Evolutionary conservation across 192 early-diverging fungal genomes (phyloP).

Genomic region (Podila horticola): DNA sequence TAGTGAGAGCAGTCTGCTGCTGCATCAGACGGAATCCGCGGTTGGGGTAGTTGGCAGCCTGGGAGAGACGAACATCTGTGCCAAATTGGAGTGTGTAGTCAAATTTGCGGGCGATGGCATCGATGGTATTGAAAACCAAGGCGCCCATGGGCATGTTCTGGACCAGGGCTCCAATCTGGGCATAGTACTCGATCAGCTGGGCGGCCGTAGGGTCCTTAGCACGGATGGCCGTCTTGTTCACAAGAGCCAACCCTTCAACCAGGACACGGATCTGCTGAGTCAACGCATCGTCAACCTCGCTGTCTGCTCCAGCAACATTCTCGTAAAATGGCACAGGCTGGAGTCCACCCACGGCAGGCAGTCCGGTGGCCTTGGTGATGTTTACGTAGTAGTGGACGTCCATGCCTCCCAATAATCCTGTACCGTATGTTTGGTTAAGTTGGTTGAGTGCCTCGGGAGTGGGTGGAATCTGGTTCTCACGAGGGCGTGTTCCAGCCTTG

Average conservation of each 20-base stretch:
- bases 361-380: constrained; percentile 7
- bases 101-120: constrained; percentile 56
- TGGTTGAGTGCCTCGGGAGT: constrained; percentile 16
- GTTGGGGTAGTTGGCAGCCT: constrained; percentile 61
- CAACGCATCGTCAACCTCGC: constrained; percentile 58
- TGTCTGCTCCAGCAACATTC: constrained; percentile 8
- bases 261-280: constrained; percentile 42
- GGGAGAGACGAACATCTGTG: constrained; percentile 53
- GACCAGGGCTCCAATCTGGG: constrained; percentile 52
- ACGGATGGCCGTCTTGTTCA: constrained; percentile 59
- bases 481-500: constrained; percentile 50
- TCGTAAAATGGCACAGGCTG: constrained; percentile 60
- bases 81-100: constrained; percentile 66
- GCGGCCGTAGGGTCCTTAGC: constrained; percentile 24
- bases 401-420: constrained; percentile 42
- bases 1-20: constrained; percentile 52
- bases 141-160: constrained; percentile 66
- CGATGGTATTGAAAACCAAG: constrained; percentile 60
- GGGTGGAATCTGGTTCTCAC: constrained; percentile 23
- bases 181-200: constrained; percentile 36
- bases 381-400: constrained; percentile 55
- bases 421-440: constrained; percentile 27
- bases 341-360: constrained; percentile 31
- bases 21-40: constrained; percentile 59
- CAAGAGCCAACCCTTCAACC: constrained; percentile 44